phyloP scores from a whole-genome alignment of 805 yeast species.

The Maudiozyma bulderi region DNA sequence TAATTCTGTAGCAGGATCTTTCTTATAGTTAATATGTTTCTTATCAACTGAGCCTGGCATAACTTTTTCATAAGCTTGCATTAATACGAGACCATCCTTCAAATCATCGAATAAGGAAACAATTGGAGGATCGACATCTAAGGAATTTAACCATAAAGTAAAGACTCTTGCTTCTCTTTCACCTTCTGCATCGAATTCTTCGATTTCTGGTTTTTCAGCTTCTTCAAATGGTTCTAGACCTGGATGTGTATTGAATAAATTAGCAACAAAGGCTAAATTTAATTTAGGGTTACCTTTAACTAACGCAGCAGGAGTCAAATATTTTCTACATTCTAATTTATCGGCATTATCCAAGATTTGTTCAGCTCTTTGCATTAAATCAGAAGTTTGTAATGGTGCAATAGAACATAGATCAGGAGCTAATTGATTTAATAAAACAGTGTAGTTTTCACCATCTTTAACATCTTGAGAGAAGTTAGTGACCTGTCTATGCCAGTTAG shows the following conservation, averaged over 20 bases:
- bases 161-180: constrained; percentile 98
- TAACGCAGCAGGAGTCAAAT: constrained; percentile 83
- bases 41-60: constrained; percentile 83
- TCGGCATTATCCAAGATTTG: constrained; percentile 82
- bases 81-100: constrained; percentile 79
- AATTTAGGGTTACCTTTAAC: constrained; percentile 95
- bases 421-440: constrained; percentile 79
- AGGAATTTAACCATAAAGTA: constrained; percentile 92
- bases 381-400: constrained; percentile 70
- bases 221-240: constrained; percentile 95
- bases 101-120: constrained; percentile 86
- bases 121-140: constrained; percentile 93
- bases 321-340: constrained; percentile 83
- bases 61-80: constrained; percentile 93
- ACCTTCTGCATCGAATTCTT: constrained; percentile 98
- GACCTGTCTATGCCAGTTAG: constrained; percentile 81
- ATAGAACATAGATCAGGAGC: constrained; percentile 75
- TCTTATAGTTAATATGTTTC: constrained; percentile 75
- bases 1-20: constrained; percentile 63
- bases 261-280: constrained; percentile 95
- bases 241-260: constrained; percentile 91
- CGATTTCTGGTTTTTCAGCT: constrained; percentile 83
- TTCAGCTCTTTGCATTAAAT: constrained; percentile 75
- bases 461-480: constrained; percentile 80
- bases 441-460: constrained; percentile 90